phyloP scores from a whole-genome alignment of 2,329 filamentous ascomycete species.

The Colletotrichum paranaense region DNA sequence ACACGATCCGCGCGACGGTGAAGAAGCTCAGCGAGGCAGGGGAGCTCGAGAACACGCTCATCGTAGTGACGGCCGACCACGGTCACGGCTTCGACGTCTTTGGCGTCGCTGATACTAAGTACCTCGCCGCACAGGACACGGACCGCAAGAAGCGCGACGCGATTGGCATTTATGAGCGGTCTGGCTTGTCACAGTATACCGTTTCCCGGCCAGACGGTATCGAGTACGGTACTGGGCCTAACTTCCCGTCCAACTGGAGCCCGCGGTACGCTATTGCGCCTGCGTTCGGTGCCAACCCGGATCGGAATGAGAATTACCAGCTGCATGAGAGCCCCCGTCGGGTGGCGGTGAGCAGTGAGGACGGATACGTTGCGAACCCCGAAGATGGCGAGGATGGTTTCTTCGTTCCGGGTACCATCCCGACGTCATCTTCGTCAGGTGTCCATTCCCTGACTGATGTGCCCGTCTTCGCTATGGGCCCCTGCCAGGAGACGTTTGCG shows the following conservation, averaged over 20 bases:
- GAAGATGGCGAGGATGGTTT: constrained; percentile 75
- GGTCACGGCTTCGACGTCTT: constrained; percentile 91
- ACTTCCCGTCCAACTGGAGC: constrained; percentile 88
- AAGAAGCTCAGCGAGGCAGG: constrained; percentile 73
- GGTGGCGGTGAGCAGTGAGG: constrained; percentile 61
- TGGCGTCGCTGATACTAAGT: constrained; percentile 83
- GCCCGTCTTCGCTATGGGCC: constrained; percentile 81
- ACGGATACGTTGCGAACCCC: constrained; percentile 73
- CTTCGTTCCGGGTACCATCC: constrained; percentile 80
- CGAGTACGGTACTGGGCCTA: constrained; percentile 76
- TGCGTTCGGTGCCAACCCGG: constrained; percentile 77
- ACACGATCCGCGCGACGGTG: constrained; percentile 81
- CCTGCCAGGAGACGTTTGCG: constrained; percentile 81
- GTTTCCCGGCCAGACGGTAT: constrained; percentile 65
- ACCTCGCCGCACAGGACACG: constrained; percentile 72
- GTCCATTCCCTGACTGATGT: constrained; percentile 86
- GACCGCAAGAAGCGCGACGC: constrained; percentile 81
- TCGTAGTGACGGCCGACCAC: constrained; percentile 88
- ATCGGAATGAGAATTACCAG: constrained; percentile 81
- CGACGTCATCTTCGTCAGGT: constrained; percentile 71
- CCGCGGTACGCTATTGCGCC: constrained; percentile 85
- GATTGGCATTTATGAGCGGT: constrained; percentile 78
- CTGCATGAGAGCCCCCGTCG: constrained; percentile 74
- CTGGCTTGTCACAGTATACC: constrained; percentile 81
- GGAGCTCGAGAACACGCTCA: constrained; percentile 78